Base-by-base conservation (phyloP, 305 asterid genomes). In the Andrographis paniculata region DNA sequence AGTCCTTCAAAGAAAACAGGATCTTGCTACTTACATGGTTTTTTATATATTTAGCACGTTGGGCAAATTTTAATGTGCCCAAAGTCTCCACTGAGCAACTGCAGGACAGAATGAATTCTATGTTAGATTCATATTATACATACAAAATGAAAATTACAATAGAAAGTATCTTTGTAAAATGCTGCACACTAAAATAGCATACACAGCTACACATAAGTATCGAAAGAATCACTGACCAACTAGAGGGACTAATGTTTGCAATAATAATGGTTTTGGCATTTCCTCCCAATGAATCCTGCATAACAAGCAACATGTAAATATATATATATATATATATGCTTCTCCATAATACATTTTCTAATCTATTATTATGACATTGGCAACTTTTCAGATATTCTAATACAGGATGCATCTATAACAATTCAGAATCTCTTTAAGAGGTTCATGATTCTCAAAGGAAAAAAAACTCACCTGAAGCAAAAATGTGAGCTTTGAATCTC, bases 401-500 rank as follows among this genome's bases (percentile, higher is more conserved):
- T 11, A 4, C 31, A 35, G 40, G 18, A 12, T 1, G 22, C 8
- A 41, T 16, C 27, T 16, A 52, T 14, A 44, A 52, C 14, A 31
- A 28, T 14, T 19, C 14, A 17, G 12, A 20, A 28, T 27, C 22
- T 27, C n/a, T 15, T 7, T 9, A 17, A 18, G n/a, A n/a, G n/a
- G n/a, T 38, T 38, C 43, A 35, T 5, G 15, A 35, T 35, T 13
- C 3, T 35, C 12, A 11, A 35, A 35, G 40, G 1, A 11, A 35
- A 11, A 35, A 13, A 9, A 12, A 59, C 47, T 68, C 58, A 92
- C 99, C 99, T 92, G 96, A 61, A 92, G 94, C 74, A 87, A 76
- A 79, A 91, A 87, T 20, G 99, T 92, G 61, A 87, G 94, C 78
- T 84, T 92, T 40, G 99, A 92, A 71, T 92, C 96, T 60, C 99